phyloP scores from a whole-genome alignment of 257 asterid species.

The Fraxinus anomala region DNA sequence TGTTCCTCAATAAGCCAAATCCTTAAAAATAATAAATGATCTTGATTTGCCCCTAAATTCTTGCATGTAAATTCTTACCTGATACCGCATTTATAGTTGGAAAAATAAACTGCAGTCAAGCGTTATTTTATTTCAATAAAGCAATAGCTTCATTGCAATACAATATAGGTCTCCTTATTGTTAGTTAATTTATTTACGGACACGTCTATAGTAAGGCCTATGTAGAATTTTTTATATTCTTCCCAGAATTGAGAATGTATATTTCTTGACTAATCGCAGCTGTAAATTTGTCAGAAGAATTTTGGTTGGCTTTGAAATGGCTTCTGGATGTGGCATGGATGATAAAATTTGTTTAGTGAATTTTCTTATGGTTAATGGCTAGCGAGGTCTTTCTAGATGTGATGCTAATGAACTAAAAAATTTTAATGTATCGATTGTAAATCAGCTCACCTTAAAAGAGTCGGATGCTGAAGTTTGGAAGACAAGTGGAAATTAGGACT shows the following conservation, averaged over 20 bases:
- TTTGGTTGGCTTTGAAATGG: background rate
- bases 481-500: background rate
- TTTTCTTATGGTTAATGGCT: background rate
- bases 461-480: background rate
- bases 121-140: background rate
- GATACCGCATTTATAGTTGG: background rate
- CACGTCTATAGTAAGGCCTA: background rate
- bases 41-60: background rate
- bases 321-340: background rate
- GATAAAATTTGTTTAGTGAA: no score
- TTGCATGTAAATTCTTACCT: background rate
- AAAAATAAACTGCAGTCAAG: background rate
- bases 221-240: background rate
- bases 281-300: background rate
- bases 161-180: background rate
- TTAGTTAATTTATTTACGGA: background rate
- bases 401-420: background rate
- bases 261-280: background rate
- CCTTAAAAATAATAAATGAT: background rate
- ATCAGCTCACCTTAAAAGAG: background rate
- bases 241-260: background rate
- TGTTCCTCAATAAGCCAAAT: background rate
- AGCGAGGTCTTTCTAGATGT: background rate
- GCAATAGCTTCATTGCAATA: background rate
- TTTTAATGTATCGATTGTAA: background rate